Percentiles rank a stretch among this genome's conserved stretches.
These are phyloP conservation scores for Ensete glaucum DNA, from an alignment of 176 grass and related monocot species.

Conservation along the genomic window DNA sequence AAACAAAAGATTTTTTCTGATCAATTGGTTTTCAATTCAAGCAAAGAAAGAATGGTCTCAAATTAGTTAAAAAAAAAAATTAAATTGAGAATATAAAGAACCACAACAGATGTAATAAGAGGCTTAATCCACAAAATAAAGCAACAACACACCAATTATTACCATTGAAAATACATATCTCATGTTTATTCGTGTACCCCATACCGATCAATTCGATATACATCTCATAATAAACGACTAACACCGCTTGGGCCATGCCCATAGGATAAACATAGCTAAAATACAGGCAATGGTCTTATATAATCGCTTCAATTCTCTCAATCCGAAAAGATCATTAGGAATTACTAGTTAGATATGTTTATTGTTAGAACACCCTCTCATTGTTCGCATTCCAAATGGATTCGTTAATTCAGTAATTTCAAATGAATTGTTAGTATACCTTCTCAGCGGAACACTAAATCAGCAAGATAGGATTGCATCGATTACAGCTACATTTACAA, in stretches of 20 bases:
- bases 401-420: neutral
- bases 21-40: neutral
- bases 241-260: neutral
- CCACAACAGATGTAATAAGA: neutral
- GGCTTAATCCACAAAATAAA: neutral
- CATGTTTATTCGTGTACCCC: neutral
- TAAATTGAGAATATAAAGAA: neutral
- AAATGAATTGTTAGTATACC: neutral
- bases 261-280: neutral
- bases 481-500: neutral
- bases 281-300: neutral
- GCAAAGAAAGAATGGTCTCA: neutral
- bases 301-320: too few relatives aligned
- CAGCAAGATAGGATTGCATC: neutral
- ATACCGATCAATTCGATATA: neutral
- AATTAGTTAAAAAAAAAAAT: neutral
- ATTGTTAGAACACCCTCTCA: too few relatives aligned
- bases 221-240: neutral
- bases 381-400: neutral
- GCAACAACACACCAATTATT: neutral
- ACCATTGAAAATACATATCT: neutral
- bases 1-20: neutral
- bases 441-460: too few relatives aligned
- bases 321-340: too few relatives aligned
- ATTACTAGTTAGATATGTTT: too few relatives aligned